Conservation (phyloP, 2,329 filamentous ascomycete genomes). For the Stagonosporopsis vannaccii region DNA sequence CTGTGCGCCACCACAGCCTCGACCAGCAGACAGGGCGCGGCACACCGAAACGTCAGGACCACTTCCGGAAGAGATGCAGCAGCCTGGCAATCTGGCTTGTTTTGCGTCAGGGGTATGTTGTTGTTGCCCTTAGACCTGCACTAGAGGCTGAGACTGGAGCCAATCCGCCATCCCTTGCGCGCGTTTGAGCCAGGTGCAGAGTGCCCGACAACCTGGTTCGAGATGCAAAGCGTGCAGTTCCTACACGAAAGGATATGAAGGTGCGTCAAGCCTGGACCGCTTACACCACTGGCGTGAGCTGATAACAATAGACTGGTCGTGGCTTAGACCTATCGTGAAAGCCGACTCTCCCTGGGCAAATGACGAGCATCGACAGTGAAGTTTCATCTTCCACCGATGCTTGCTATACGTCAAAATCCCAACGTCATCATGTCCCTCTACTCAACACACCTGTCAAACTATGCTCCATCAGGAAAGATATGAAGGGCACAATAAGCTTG, state of each 20-base stretch:
- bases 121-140: slow-evolving; percentile 12
- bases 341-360: background rate
- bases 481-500: slow-evolving; percentile 15
- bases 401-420: background rate
- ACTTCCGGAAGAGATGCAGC: slow-evolving; percentile 28
- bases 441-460: slow-evolving; percentile 2
- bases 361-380: background rate
- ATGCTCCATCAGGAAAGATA: slow-evolving; percentile 13
- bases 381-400: background rate
- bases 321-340: background rate
- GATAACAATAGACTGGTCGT: slow-evolving; percentile 6
- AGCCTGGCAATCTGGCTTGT: slow-evolving; percentile 18
- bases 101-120: slow-evolving; percentile 11
- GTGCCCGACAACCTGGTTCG: slow-evolving; percentile 33
- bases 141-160: slow-evolving; percentile 14
- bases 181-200: slow-evolving; percentile 20
- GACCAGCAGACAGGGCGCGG: slow-evolving; percentile 18
- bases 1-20: slow-evolving; percentile 18
- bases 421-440: background rate
- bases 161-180: slow-evolving; percentile 26
- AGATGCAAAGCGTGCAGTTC: slow-evolving; percentile 25
- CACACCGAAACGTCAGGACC: slow-evolving; percentile 27
- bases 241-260: slow-evolving; percentile 25
- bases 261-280: slow-evolving; percentile 22
- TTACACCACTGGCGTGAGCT: slow-evolving; percentile 10